These are phyloP conservation scores for Physcomitrium patens DNA, from an alignment of 225 moss, liverwort and hornwort species.

Conservation along the genomic window DNA sequence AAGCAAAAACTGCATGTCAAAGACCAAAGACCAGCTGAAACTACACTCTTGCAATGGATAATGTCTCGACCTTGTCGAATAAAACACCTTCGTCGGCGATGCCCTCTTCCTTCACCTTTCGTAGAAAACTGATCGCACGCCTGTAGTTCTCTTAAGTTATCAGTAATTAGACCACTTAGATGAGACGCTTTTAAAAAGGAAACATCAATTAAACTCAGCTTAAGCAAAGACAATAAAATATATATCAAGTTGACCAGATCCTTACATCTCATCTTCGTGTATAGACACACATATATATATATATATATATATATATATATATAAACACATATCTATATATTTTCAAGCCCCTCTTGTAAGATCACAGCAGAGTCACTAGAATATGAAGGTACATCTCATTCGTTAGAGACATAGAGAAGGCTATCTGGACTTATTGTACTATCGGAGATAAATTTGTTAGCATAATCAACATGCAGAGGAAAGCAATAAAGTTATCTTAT, in stretches of 20 bases:
- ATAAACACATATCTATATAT: neutral
- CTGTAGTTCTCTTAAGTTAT: slow-evolving; percentile 38
- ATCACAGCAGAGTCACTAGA: slow-evolving; percentile 1
- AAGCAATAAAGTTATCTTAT: slow-evolving; percentile 2
- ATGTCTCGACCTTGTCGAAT: slow-evolving; percentile 65
- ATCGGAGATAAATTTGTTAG: slow-evolving; percentile 4
- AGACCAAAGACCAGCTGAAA: neutral
- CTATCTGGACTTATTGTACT: neutral
- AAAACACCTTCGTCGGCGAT: slow-evolving; percentile 68
- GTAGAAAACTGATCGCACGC: slow-evolving; percentile 65
- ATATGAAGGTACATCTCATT: neutral
- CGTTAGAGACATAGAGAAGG: slow-evolving; percentile 15
- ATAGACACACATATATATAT: no score
- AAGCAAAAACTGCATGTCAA: neutral
- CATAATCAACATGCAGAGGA: slow-evolving; percentile 9
- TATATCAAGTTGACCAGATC: neutral
- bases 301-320: no score
- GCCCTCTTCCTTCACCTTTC: slow-evolving; percentile 58
- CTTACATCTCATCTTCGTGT: slow-evolving; percentile 10
- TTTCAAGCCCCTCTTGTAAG: slow-evolving; percentile 4
- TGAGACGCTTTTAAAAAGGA: neutral
- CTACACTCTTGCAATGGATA: slow-evolving; percentile 10
- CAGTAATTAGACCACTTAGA: slow-evolving; percentile 24
- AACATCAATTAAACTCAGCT: neutral
- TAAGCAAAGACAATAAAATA: neutral